Conservation (phyloP, 345 rosid genomes). For the Euclidium syriacum region DNA sequence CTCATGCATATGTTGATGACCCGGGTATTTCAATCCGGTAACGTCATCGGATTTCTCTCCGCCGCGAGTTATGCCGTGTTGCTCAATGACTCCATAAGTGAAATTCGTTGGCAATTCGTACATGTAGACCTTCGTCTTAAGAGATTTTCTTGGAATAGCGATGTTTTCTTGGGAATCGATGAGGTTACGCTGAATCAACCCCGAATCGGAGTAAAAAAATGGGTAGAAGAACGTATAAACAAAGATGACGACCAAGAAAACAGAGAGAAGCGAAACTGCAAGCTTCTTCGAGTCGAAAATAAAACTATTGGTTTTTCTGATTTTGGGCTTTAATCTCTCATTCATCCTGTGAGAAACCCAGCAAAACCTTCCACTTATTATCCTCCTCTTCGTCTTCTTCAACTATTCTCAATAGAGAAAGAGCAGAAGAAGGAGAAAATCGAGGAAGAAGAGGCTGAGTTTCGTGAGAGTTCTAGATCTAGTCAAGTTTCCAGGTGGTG, state of each 20-base stretch:
- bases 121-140: conserved; percentile 53
- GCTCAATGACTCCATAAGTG: conserved; percentile 64
- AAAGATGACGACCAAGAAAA: conserved; percentile 50
- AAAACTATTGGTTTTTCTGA: conserved; percentile 4
- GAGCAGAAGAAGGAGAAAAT: not conserved
- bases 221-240: conserved; percentile 49
- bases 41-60: conserved; percentile 31
- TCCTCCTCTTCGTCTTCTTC: not conserved
- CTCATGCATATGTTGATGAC: conserved; percentile 95
- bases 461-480: not conserved
- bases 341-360: not conserved
- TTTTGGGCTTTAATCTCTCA: conserved; percentile 10
- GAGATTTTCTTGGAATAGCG: not conserved
- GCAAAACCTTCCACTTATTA: not conserved
- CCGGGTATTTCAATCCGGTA: conserved; percentile 57
- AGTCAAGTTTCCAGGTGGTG: not conserved
- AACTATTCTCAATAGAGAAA: not conserved
- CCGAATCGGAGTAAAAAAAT: conserved; percentile 25
- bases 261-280: conserved; percentile 32
- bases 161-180: not conserved
- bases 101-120: conserved; percentile 67
- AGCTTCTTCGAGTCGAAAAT: conserved; percentile 47
- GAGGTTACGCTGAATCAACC: not conserved
- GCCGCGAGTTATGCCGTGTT: conserved; percentile 68
- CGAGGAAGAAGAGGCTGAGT: not conserved